Evolutionary conservation across 1,284 basidiomycete species (phyloP), one percentile per base, ranked within the genome.

Genomic region (Boletellus deceptivus): DNA sequence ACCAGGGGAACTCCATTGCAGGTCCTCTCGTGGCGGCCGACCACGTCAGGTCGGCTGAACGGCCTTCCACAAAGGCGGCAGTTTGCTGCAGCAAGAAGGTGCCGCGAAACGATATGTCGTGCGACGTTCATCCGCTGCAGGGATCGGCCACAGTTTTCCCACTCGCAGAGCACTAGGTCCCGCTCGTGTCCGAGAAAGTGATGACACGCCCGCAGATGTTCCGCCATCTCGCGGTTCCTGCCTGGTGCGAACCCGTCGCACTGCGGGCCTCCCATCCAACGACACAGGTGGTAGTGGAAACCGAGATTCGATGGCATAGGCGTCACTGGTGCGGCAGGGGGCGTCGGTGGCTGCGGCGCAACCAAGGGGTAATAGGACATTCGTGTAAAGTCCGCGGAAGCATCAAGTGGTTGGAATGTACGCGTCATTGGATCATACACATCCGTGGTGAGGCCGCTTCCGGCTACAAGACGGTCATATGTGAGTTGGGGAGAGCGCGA

Each of bases 81-180:
- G 7, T 3, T 48, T 17, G 65, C 63, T 3, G 55, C 52, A 4
- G 60, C 65, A 3, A 58, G 57, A 0, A 64, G 61, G 36, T 64
- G 62, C 37, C 65, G 46, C 5, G 63, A 66, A 11, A 64, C 62
- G 3, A 64, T 64, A 34, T 64, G 62, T 1, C 62, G 63, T 1
- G 63, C 57, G 10, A 64, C 46, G 17, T 64, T 64, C 62, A 64
- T 64, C 37, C 62, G 63, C 20, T 64, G 62, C 54, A 64, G 55
- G 2, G 0, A 6, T 11, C 58, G 57, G 6, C 54, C 49, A 27
- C 62, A 64, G 27, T 45, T 50, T 14, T 58, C 59, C 62, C 62
- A 64, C 10, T 61, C 39, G 50, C 62, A 64, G 6, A 35, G 46
- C 5, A 64, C 62, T 0, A 35, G 24, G 8, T 64, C 65, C 24